phyloP scores from a whole-genome alignment of 768 basidiomycete genomes.

The Hydnomerulius pinastri region DNA sequence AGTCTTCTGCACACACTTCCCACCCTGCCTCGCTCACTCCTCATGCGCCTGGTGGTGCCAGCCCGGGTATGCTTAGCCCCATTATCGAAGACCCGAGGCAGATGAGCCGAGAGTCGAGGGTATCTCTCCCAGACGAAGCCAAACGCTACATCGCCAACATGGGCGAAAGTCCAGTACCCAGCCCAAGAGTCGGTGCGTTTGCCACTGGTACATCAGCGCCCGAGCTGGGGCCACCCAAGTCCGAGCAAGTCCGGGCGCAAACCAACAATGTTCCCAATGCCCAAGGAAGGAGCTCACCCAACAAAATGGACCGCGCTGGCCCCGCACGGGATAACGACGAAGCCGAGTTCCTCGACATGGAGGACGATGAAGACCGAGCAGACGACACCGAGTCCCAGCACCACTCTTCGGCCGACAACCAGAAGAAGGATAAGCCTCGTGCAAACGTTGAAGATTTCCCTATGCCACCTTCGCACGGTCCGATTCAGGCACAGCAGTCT shows the following conservation, averaged over 20 bases:
- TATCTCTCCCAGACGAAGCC: constrained; percentile 77
- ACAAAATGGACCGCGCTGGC: constrained; percentile 10
- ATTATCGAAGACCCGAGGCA: constrained; percentile 36
- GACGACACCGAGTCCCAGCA: constrained; percentile 12
- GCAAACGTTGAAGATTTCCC: constrained; percentile 55
- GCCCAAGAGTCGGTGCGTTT: constrained; percentile 36
- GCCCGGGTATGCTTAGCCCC: constrained; percentile 19
- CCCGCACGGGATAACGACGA: constrained; percentile 29
- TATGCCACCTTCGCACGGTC: constrained; percentile 40
- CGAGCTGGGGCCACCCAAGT: neutral
- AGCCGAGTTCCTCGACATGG: constrained; percentile 68
- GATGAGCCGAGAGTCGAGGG: constrained; percentile 63
- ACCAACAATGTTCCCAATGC: neutral
- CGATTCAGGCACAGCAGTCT: constrained; percentile 8
- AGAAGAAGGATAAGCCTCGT: constrained; percentile 36
- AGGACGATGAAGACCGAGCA: constrained; percentile 37
- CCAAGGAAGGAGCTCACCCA: constrained; percentile 10
- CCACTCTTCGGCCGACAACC: neutral
- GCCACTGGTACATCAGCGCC: neutral
- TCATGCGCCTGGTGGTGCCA: constrained; percentile 21
- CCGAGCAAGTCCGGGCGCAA: neutral
- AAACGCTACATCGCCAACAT: constrained; percentile 70
- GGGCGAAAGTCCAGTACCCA: constrained; percentile 61
- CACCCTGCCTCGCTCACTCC: constrained; percentile 17
- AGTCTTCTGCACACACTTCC: constrained; percentile 9